phyloP scores from a whole-genome alignment of 306 rosid species.

The Casuarina equisetifolia region DNA sequence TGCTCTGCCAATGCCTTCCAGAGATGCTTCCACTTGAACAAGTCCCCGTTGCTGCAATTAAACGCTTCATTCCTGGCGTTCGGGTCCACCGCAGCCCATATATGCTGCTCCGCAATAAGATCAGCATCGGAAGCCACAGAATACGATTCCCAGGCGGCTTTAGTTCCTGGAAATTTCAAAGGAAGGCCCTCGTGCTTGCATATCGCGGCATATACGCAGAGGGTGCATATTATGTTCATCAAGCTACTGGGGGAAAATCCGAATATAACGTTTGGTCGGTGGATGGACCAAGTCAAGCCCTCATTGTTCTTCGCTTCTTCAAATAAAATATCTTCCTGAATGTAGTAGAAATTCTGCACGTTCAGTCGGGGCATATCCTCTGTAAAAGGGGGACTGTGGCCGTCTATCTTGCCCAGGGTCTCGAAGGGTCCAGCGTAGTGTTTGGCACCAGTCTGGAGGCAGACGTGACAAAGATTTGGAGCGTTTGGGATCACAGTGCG shows the following conservation, averaged over 20 bases:
- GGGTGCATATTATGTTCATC: conserved; percentile 53
- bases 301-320: conserved; percentile 50
- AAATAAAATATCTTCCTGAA: conserved; percentile 43
- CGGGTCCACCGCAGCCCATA: conserved; percentile 76
- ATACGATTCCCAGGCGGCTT: conserved; percentile 50
- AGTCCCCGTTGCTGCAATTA: conserved; percentile 59
- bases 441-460: conserved; percentile 60
- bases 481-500: conserved; percentile 51
- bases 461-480: conserved; percentile 58
- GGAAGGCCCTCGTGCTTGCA: conserved; percentile 67
- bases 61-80: conserved; percentile 62
- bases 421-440: conserved; percentile 62
- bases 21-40: conserved; percentile 63
- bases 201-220: conserved; percentile 64
- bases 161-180: conserved; percentile 56
- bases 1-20: conserved; percentile 69
- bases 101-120: conserved; percentile 74
- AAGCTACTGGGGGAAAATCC: conserved; percentile 64
- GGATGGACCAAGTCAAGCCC: conserved; percentile 57
- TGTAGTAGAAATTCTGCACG: conserved; percentile 57
- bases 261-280: conserved; percentile 44
- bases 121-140: conserved; percentile 55
- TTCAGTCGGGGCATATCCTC: conserved; percentile 62
- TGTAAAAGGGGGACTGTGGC: conserved; percentile 58
- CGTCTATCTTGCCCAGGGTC: conserved; percentile 13